These are phyloP conservation scores for Isochrysis galbana DNA, from an alignment of 78 protist species.

Conservation along the genomic window DNA sequence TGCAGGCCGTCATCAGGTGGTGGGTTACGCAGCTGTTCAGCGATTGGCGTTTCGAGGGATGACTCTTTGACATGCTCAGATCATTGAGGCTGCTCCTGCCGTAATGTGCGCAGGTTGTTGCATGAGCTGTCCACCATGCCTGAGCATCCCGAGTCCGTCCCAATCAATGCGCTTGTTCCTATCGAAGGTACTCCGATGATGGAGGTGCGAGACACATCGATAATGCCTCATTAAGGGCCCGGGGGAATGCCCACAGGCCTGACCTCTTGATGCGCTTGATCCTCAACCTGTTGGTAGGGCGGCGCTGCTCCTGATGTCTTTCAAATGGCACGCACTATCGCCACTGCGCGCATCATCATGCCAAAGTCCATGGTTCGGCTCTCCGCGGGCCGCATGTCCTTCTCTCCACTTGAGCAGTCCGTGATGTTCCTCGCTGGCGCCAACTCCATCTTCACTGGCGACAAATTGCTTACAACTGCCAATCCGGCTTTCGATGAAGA, in stretches of 20 bases:
- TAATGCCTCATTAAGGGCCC: background rate
- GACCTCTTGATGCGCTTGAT: background rate
- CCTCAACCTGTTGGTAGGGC: no score
- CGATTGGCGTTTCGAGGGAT: no score
- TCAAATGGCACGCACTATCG: slow-evolving; percentile 53
- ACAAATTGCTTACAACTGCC: slow-evolving; percentile 67
- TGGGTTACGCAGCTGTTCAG: no score
- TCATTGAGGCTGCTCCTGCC: no score
- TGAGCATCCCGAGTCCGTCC: slow-evolving; percentile 73
- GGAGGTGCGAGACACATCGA: background rate
- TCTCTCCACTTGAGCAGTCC: slow-evolving; percentile 50
- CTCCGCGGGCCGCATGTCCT: slow-evolving; percentile 67
- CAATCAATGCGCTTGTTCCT: slow-evolving; percentile 72
- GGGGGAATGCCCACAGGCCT: no score
- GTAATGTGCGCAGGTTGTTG: no score
- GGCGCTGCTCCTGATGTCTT: background rate
- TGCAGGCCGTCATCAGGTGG: no score
- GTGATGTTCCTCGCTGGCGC: slow-evolving; percentile 75
- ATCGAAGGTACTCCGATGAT: slow-evolving; percentile 64
- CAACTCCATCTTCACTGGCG: slow-evolving; percentile 75
- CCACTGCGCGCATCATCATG: slow-evolving; percentile 72
- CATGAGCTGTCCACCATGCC: slow-evolving; percentile 39
- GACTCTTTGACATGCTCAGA: no score
- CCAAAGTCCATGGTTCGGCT: slow-evolving; percentile 64
- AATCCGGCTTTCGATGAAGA: slow-evolving; percentile 56